Conservation (phyloP, 73 alveolate species). For the Paramecium biaurelia region DNA sequence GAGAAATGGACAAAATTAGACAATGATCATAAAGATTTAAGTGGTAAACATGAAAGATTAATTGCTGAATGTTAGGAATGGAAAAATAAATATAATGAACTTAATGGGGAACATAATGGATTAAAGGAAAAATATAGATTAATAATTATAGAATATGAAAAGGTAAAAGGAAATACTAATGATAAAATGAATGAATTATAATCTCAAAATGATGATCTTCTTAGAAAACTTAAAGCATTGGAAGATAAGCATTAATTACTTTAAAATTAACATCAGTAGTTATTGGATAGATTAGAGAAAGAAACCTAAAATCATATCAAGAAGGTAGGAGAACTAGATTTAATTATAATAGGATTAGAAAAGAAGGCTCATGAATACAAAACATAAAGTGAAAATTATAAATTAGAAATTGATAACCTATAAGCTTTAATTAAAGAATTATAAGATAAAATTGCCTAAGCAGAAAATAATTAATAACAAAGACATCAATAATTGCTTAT, state of each 20-base stretch:
- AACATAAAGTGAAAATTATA: background rate
- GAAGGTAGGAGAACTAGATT: slow-evolving; percentile 5
- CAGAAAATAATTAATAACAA: background rate
- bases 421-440: background rate
- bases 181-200: background rate
- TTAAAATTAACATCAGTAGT: background rate
- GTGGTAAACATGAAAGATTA: background rate
- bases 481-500: background rate
- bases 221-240: background rate
- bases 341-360: background rate
- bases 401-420: background rate
- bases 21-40: background rate
- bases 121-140: background rate
- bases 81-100: background rate
- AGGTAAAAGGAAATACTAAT: background rate
- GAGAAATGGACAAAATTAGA: background rate
- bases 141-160: background rate
- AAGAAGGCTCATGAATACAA: background rate
- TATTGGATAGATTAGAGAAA: background rate
- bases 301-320: background rate
- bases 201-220: background rate
- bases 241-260: background rate
- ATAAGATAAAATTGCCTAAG: background rate
- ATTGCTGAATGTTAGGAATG: background rate
- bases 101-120: background rate